A percentile compares a stretch with the other conserved stretches of the same genome.
Evolutionary conservation across 2,329 filamentous ascomycete genomes (phyloP).

Genomic region (Colletotrichum liaoningense): DNA sequence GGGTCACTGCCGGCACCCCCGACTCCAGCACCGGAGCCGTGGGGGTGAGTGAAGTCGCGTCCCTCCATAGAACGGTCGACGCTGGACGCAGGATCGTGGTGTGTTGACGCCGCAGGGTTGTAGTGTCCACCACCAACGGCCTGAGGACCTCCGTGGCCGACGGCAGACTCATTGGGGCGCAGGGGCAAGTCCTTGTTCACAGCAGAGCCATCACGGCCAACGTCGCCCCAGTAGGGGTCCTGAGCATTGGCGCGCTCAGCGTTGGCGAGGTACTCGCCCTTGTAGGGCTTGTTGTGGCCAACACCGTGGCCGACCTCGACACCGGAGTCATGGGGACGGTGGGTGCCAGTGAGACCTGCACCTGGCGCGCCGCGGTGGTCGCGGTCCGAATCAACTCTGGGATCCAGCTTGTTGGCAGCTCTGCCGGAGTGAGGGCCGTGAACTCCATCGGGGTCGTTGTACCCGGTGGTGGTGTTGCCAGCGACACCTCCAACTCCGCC

Average conservation of each 20-base stretch:
- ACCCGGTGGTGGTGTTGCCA: constrained; percentile 15
- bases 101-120: constrained; percentile 17
- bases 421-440: constrained; percentile 20
- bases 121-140: constrained; percentile 24
- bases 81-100: constrained; percentile 27
- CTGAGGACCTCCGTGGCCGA: not conserved
- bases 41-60: constrained; percentile 29
- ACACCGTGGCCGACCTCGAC: constrained; percentile 17
- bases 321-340: constrained; percentile 28
- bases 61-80: constrained; percentile 28
- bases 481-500: constrained; percentile 46
- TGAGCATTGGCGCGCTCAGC: constrained; percentile 8
- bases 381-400: constrained; percentile 31
- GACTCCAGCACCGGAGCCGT: constrained; percentile 5
- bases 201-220: constrained; percentile 16
- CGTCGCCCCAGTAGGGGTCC: constrained; percentile 30
- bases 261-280: not conserved
- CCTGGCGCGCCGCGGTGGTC: constrained; percentile 35
- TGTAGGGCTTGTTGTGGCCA: constrained; percentile 3
- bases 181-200: constrained; percentile 31
- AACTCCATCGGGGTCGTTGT: constrained; percentile 17
- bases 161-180: constrained; percentile 24
- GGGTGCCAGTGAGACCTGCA: constrained; percentile 7
- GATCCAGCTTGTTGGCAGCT: constrained; percentile 15
- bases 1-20: constrained; percentile 16